Evolutionary conservation across 2,329 filamentous ascomycete genomes (phyloP).

Genomic region (Cryphonectria naterciae): DNA sequence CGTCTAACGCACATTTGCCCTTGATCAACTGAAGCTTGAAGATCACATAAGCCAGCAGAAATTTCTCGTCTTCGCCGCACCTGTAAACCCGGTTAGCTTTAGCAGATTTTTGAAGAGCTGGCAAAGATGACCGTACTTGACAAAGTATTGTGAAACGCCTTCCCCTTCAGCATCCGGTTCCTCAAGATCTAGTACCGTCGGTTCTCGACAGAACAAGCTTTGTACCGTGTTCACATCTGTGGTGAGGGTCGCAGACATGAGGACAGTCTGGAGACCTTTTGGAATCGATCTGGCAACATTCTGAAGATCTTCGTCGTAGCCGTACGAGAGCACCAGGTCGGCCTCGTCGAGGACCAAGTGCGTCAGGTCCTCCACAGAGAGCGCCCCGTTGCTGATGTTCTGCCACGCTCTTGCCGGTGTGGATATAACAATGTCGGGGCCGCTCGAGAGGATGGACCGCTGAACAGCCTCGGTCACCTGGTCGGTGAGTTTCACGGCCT

Average conservation of each 20-base stretch:
- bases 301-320: conserved; percentile 88
- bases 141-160: conserved; percentile 82
- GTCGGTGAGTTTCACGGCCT: conserved; percentile 83
- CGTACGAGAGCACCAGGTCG: conserved; percentile 90
- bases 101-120: too few relatives aligned
- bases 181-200: conserved; percentile 79
- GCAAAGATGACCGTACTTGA: conserved; percentile 59
- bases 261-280: conserved; percentile 82
- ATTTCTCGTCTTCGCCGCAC: conserved; percentile 97
- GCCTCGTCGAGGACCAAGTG: conserved; percentile 92
- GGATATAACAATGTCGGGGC: conserved; percentile 86
- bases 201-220: conserved; percentile 80
- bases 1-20: conserved; percentile 68
- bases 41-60: conserved; percentile 88
- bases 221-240: conserved; percentile 86
- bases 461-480: conserved; percentile 90
- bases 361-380: conserved; percentile 72
- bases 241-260: conserved; percentile 93
- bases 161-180: conserved; percentile 78
- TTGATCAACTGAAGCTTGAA: conserved; percentile 94
- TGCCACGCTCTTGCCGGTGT: conserved; percentile 84
- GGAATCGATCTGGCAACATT: conserved; percentile 78
- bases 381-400: conserved; percentile 73
- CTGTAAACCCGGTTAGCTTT: conserved; percentile 21
- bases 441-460: conserved; percentile 80